phyloP scores from a whole-genome alignment of 225 moss, liverwort and hornwort genomes.

The Ulota crispa region DNA sequence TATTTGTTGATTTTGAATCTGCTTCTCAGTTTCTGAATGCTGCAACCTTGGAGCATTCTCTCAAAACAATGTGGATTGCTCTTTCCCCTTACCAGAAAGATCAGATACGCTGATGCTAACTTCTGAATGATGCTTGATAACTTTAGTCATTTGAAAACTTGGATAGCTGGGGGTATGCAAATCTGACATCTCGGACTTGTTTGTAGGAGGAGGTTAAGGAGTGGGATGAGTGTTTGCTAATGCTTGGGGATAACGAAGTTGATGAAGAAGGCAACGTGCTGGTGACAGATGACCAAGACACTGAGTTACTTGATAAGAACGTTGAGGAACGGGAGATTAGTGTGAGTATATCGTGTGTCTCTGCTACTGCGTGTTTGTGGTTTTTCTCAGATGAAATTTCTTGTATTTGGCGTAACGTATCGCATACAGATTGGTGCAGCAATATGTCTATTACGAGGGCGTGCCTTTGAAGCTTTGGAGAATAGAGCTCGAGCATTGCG shows the following conservation, averaged over 20 bases:
- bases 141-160: constrained; percentile 12
- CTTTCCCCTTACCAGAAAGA: background rate
- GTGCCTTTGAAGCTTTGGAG: constrained; percentile 93
- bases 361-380: background rate
- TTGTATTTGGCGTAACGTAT: constrained; percentile 11
- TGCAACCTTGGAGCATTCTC: background rate
- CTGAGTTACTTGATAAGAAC: constrained; percentile 77
- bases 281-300: constrained; percentile 71
- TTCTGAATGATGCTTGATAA: background rate
- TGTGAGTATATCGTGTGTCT: constrained; percentile 33
- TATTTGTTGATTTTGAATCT: background rate
- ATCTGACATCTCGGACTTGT: constrained; percentile 23
- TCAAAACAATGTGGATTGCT: background rate
- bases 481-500: constrained; percentile 88
- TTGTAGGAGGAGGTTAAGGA: constrained; percentile 88
- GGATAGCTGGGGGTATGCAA: background rate
- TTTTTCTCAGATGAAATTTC: constrained; percentile 4
- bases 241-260: constrained; percentile 97
- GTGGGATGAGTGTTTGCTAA: constrained; percentile 94
- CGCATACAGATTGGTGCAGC: constrained; percentile 71
- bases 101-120: background rate
- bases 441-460: constrained; percentile 85
- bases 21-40: background rate
- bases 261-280: constrained; percentile 95
- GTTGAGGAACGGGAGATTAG: constrained; percentile 87